These are phyloP conservation scores for Pisolithus marmoratus DNA, from an alignment of 768 basidiomycete species.

Conservation along the genomic window DNA sequence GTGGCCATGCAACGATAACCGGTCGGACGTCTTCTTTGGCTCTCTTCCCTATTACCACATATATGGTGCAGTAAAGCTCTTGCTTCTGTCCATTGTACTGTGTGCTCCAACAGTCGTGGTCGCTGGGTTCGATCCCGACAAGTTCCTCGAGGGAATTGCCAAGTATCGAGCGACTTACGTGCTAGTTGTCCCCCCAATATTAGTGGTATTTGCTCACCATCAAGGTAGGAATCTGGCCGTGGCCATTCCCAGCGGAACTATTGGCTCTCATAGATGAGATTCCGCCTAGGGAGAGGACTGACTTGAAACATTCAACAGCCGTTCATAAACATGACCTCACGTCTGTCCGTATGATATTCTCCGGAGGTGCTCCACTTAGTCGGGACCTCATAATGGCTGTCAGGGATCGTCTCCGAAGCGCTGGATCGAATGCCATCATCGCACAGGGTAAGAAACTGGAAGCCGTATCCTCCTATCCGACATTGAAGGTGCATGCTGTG, in stretches of 20 bases:
- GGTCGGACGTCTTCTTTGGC: conserved; percentile 49
- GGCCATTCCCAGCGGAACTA: too few species aligned
- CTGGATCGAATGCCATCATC: conserved; percentile 37
- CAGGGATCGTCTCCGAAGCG: conserved; percentile 32
- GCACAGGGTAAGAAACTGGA: conserved; percentile 41
- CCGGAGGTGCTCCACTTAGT: conserved; percentile 80
- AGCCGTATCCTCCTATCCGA: too few species aligned
- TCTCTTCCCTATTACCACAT: conserved; percentile 59
- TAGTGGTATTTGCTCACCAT: conserved; percentile 68
- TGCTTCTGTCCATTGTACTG: conserved; percentile 49
- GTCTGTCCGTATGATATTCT: conserved; percentile 51
- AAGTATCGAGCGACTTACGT: conserved; percentile 54
- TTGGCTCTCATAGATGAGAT: too few species aligned
- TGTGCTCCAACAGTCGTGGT: conserved; percentile 54
- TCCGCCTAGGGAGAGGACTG: background rate
- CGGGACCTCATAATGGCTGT: conserved; percentile 52
- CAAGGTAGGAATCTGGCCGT: conserved; percentile 39
- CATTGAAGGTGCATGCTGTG: background rate
- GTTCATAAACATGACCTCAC: conserved; percentile 64
- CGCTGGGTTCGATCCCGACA: conserved; percentile 63
- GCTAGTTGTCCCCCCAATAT: conserved; percentile 77
- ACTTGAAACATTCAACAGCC: conserved; percentile 29
- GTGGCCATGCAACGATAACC: conserved; percentile 30
- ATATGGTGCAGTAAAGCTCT: conserved; percentile 54
- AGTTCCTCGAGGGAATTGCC: conserved; percentile 62